Evolutionary conservation across 2,329 filamentous ascomycete genomes (phyloP), one percentile per base, ranked within the genome.

Genomic region (Stenocarpella maydis): DNA sequence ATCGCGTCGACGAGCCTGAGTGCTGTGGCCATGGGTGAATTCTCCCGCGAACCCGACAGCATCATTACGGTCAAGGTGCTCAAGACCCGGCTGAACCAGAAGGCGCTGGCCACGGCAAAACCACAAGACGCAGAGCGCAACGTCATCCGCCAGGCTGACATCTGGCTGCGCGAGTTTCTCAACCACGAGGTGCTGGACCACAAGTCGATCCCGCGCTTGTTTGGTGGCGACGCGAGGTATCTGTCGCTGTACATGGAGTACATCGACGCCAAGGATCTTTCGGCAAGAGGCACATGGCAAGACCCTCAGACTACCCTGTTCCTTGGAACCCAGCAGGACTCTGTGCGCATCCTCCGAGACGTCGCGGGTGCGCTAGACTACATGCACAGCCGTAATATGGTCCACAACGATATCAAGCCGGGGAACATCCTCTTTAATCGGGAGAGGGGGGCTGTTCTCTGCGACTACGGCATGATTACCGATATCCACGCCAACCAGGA

Each of bases 391-490:
- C 82, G 83, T 67, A 80, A 81, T 66, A 79, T 86, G 26, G 84
- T 88, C 15, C 87, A 90, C 77, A 90, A 89, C 77, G 87, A 90
- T 76, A 87, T 89, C 77, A 89, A 89, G 76, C 87, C 87, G 1
- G 85, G 83, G 72, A 90, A 89, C 71, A 88, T 89, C 67, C 79
- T 90, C 39, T 90, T 88, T 77, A 88, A 86, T 17, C 81, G 81
- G 34, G 85, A 88, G 47, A 82, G 86, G 14, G 87, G 87, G 7
- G 87, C 86, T 41, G 86, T 89, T 2, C 82, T 90, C 37, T 89
- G 87, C 76, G 87, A 89, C 76, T 87, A 89, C 76, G 87, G 87
- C 15, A 79, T 89, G 52, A 86, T 86, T 10, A 87, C 86, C 2
- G 78, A 76, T 67, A 84, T 82, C 70, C 81, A 83, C 4, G 81